These are phyloP conservation scores for Stachybotrys chlorohalonatus DNA, from an alignment of 2,329 filamentous ascomycete species.

Conservation along the genomic window DNA sequence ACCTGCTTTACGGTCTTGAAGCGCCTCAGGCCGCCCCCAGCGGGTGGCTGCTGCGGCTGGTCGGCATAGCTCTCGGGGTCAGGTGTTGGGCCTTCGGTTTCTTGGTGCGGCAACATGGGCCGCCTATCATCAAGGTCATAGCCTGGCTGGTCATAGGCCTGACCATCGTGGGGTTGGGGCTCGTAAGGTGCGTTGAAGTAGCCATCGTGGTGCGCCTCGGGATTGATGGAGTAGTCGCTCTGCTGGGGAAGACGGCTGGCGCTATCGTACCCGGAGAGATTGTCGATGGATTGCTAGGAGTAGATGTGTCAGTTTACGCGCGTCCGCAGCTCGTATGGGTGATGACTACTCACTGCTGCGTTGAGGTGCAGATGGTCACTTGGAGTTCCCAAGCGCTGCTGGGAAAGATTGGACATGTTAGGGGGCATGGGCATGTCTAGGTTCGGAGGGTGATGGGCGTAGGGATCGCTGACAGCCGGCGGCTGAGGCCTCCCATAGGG, in stretches of 20 bases:
- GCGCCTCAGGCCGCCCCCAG: conserved; percentile 54
- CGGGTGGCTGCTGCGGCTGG: conserved; percentile 28
- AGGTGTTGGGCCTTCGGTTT: conserved; percentile 28
- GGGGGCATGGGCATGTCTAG: conserved; percentile 17
- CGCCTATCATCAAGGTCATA: conserved; percentile 62
- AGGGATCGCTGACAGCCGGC: conserved; percentile 4
- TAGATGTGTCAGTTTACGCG: neutral
- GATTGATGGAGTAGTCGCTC: conserved; percentile 66
- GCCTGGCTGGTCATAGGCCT: conserved; percentile 48
- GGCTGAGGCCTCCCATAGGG: conserved; percentile 1
- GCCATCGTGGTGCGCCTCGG: conserved; percentile 77
- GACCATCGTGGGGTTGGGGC: conserved; percentile 51
- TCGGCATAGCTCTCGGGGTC: conserved; percentile 33
- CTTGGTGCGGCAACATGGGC: conserved; percentile 65
- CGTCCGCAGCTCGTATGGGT: neutral
- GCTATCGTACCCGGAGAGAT: conserved; percentile 37
- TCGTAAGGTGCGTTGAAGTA: conserved; percentile 82
- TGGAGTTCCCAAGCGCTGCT: conserved; percentile 42
- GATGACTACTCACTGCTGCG: conserved; percentile 58
- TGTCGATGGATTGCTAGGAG: conserved; percentile 42
- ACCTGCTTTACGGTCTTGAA: conserved; percentile 99
- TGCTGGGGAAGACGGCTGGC: conserved; percentile 38
- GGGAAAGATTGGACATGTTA: conserved; percentile 1
- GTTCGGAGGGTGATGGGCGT: conserved; percentile 11
- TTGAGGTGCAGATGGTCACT: conserved; percentile 75